Percentiles rank a stretch among this genome's conserved stretches.
phyloP scores from a whole-genome alignment of 2,329 filamentous ascomycete genomes.

The Penicillium thymicola region DNA sequence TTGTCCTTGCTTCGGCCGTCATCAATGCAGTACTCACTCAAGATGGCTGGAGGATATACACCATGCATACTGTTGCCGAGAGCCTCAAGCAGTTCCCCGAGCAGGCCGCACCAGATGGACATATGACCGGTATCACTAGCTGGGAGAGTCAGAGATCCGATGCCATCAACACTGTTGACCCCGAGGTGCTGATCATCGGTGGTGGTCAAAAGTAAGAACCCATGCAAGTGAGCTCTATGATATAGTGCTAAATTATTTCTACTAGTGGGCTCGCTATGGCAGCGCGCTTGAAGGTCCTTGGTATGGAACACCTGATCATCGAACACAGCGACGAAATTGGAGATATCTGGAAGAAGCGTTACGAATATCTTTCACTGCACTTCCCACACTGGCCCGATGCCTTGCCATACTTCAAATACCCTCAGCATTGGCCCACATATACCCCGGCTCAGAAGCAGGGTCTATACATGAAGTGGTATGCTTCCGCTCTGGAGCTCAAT shows the following conservation, averaged over 20 bases:
- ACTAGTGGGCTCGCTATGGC: conserved; percentile 25
- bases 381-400: conserved; percentile 31
- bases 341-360: conserved; percentile 32
- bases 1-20: conserved; percentile 27
- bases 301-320: conserved; percentile 30
- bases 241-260: conserved; percentile 2
- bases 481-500: conserved; percentile 25
- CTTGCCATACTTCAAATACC: conserved; percentile 32
- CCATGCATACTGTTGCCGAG: conserved; percentile 36
- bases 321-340: conserved; percentile 28
- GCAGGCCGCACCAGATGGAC: conserved; percentile 28
- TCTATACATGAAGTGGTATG: conserved; percentile 31
- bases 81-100: conserved; percentile 32
- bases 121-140: conserved; percentile 33
- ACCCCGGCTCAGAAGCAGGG: conserved; percentile 32
- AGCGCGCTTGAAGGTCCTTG: conserved; percentile 25
- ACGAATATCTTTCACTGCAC: conserved; percentile 33
- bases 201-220: conserved; percentile 23
- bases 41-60: conserved; percentile 36
- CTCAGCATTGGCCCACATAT: conserved; percentile 32
- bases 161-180: conserved; percentile 25
- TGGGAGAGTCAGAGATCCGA: conserved; percentile 32
- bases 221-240: not conserved
- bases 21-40: conserved; percentile 34
- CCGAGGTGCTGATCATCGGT: conserved; percentile 25